Evolutionary conservation across 176 grass and related monocot species (phyloP).

Genomic region (Dendrocalamus sinicus): DNA sequence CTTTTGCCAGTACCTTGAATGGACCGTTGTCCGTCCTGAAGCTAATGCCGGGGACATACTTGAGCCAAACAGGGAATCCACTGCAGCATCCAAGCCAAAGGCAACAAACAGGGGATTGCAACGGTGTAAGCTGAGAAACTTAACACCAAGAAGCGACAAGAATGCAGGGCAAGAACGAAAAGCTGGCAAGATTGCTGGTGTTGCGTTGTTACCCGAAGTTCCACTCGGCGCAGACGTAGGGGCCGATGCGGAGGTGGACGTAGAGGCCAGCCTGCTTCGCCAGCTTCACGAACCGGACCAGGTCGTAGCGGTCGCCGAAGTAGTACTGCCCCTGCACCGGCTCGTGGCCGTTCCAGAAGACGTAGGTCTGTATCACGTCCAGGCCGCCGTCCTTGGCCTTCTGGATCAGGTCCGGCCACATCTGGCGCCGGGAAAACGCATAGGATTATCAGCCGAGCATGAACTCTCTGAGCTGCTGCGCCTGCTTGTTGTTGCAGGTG

Average conservation of each 20-base stretch:
- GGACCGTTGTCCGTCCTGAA: slow-evolving; percentile 90
- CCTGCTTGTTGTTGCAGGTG: neutral
- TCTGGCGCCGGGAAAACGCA: slow-evolving; percentile 35
- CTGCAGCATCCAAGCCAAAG: slow-evolving; percentile 42
- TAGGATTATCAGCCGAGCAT: neutral
- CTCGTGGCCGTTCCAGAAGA: slow-evolving; percentile 99
- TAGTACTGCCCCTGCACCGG: slow-evolving; percentile 84
- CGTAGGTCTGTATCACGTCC: slow-evolving; percentile 91
- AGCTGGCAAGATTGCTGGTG: neutral
- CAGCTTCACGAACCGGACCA: slow-evolving; percentile 91
- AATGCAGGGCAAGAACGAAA: neutral
- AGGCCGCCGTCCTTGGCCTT: slow-evolving; percentile 96
- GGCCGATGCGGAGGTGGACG: slow-evolving; percentile 95
- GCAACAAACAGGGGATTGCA: neutral
- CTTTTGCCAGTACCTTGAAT: slow-evolving; percentile 67
- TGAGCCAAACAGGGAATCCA: slow-evolving; percentile 96
- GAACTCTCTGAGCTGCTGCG: neutral
- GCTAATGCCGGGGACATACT: slow-evolving; percentile 92
- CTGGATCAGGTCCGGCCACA: slow-evolving; percentile 97
- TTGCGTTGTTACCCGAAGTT: slow-evolving; percentile 69
- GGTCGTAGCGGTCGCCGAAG: slow-evolving; percentile 85
- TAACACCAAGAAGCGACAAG: neutral
- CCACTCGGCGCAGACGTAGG: slow-evolving; percentile 97
- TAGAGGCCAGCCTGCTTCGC: slow-evolving; percentile 90
- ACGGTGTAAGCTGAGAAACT: neutral